These are phyloP conservation scores for Aureobasidium subglaciale DNA, from an alignment of 2,329 filamentous ascomycete species.

Conservation along the genomic window DNA sequence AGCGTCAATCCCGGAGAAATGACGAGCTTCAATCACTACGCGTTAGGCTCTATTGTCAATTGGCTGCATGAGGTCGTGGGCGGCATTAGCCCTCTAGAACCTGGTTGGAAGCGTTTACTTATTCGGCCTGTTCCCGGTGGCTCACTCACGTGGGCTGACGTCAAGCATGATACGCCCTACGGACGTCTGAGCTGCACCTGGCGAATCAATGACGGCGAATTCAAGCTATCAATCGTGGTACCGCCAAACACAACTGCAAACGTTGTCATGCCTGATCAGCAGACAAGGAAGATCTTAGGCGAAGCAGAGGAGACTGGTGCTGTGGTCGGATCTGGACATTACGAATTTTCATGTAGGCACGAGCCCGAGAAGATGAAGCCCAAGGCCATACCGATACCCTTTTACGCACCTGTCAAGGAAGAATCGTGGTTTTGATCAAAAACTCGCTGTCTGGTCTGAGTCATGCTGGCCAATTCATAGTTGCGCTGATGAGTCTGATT, in stretches of 20 bases:
- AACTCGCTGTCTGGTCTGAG: no score
- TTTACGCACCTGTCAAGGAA: background rate
- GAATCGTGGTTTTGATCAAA: conserved; percentile 4
- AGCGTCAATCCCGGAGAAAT: conserved; percentile 40
- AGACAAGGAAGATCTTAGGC: conserved; percentile 3
- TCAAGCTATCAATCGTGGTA: background rate
- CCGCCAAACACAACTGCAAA: conserved; percentile 14
- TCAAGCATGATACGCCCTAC: conserved; percentile 27
- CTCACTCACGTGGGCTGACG: conserved; percentile 26
- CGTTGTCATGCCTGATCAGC: conserved; percentile 15
- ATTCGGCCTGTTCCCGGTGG: conserved; percentile 32
- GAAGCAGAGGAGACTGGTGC: conserved; percentile 5
- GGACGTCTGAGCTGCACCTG: conserved; percentile 26
- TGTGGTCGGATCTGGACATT: conserved; percentile 9
- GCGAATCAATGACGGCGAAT: conserved; percentile 17
- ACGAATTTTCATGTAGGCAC: conserved; percentile 11
- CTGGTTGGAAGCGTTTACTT: conserved; percentile 35
- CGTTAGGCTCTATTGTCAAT: conserved; percentile 42
- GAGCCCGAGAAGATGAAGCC: conserved; percentile 63
- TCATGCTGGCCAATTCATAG: no score
- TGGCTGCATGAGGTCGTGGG: conserved; percentile 42
- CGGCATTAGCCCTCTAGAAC: conserved; percentile 34
- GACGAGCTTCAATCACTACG: conserved; percentile 48
- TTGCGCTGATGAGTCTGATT: no score
- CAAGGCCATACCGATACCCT: conserved; percentile 29